These are phyloP conservation scores for Nakazawaea ambrosiae DNA, from an alignment of 805 yeast genomes.

Conservation along the genomic window DNA sequence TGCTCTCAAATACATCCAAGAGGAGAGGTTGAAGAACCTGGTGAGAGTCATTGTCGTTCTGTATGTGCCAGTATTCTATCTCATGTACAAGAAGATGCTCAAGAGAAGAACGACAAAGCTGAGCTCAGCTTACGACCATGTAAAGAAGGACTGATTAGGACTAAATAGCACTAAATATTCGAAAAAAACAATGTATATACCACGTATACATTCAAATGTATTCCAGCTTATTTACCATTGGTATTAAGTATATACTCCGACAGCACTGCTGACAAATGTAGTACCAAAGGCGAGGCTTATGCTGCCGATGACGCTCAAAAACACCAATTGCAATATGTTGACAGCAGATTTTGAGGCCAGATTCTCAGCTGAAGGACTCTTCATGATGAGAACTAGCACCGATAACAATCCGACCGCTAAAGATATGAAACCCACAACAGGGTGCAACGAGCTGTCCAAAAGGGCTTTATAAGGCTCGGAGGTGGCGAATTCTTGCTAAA, in stretches of 20 bases:
- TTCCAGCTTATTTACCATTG: neutral
- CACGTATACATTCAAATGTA: neutral
- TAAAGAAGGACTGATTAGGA: neutral
- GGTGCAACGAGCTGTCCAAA: slow-evolving; percentile 13
- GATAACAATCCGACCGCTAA: slow-evolving; percentile 11
- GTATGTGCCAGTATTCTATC: slow-evolving; percentile 18
- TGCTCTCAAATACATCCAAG: slow-evolving; percentile 15
- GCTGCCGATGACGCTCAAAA: slow-evolving; percentile 21
- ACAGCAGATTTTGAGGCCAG: slow-evolving; percentile 1
- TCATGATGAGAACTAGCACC: slow-evolving; percentile 6
- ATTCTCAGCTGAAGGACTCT: neutral
- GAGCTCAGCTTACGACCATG: neutral
- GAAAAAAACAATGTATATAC: neutral
- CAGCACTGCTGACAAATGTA: slow-evolving; percentile 21
- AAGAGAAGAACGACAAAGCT: neutral
- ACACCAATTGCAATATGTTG: slow-evolving; percentile 6
- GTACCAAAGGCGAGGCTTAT: slow-evolving; percentile 20
- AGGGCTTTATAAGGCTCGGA: neutral
- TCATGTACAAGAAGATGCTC: slow-evolving; percentile 16
- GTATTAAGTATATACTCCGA: slow-evolving; percentile 23
- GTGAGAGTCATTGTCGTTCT: slow-evolving; percentile 13
- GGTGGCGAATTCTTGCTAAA: slow-evolving; percentile 5
- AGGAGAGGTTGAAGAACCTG: slow-evolving; percentile 4
- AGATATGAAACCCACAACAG: slow-evolving; percentile 13
- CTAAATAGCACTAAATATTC: neutral